These are phyloP conservation scores for Saposhnikovia divaricata DNA, from an alignment of 129 eudicot genomes.

Conservation along the genomic window DNA sequence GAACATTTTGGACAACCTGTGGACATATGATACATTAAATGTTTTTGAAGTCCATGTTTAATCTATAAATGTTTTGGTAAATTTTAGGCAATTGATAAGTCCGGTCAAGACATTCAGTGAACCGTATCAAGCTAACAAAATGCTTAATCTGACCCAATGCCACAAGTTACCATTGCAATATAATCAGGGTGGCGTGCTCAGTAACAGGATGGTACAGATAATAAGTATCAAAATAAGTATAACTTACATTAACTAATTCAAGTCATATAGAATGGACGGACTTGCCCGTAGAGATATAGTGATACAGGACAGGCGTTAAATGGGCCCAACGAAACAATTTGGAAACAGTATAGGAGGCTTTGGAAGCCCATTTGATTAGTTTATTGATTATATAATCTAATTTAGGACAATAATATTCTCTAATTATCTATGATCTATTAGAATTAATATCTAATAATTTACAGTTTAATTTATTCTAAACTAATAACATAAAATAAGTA, in stretches of 20 bases:
- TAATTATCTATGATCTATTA: too few species aligned
- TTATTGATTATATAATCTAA: too few species aligned
- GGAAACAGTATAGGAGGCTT: too few species aligned
- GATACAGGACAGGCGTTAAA: too few species aligned
- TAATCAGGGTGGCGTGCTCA: background rate
- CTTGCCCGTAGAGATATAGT: background rate
- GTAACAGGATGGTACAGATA: background rate
- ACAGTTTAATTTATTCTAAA: too few species aligned
- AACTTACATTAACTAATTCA: background rate
- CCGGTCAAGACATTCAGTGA: background rate
- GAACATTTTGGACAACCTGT: background rate
- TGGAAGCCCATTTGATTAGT: too few species aligned
- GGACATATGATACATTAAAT: background rate
- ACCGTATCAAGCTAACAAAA: background rate
- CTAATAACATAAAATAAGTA: too few species aligned
- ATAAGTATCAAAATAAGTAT: background rate
- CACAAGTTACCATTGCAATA: background rate
- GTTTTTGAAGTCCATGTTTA: background rate
- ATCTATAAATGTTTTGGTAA: background rate
- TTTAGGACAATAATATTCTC: too few species aligned
- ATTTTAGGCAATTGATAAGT: background rate
- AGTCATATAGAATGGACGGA: background rate
- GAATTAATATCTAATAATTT: too few species aligned
- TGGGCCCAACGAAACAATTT: too few species aligned
- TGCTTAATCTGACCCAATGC: background rate